Base-by-base conservation (phyloP, 352 stramenopile species). In the Thalassiosira mediterranea region DNA sequence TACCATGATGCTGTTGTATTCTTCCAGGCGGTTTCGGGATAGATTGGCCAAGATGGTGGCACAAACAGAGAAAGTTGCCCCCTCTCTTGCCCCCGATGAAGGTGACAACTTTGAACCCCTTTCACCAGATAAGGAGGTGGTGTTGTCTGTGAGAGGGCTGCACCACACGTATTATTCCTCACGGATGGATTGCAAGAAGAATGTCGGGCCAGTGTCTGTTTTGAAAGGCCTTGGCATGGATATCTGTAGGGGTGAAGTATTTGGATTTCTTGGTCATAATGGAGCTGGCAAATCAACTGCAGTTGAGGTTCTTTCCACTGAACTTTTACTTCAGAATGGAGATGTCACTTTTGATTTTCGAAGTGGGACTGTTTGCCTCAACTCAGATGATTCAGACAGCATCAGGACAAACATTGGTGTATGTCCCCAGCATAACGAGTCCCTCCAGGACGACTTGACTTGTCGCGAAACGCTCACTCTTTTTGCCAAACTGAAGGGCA, bases 401-500 rank as follows among this genome's bases (percentile, higher is more conserved):
- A 81, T 81, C 51, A 47, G 72, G 34, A 57, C 37, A 1, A 76
- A 57, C 15, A 79, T 83, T 19, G 73, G 73, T 28, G 72, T 94
- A 21, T 93, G 86, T 46, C 88, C 88, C 15, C 87, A 95, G 58
- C 86, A 93, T 59, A 85, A 94, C 61, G 58, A 67, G 10, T 70
- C 89, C 15, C 54, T 94, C 8, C 91, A 79, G 58, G 37, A 63
- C 10, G 62, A 87, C 31, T 70, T 93, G 32, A 91, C 88, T 28
- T 81, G 77, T 25, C 34, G 61, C 1, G 79, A 93, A 69, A 87
- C 90, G 54, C 51, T 91, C 1, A 2, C 17, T 10, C 54, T 94
- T 4, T 94, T 91, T 71, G 81, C 73, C 3, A 38, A 47, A 23
- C 56, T 93, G 17, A 91, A 92, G 63, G 75, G 80, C 38, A 42